Conservation (phyloP, 495 filamentous ascomycete species). For the Cercophora sp. region DNA sequence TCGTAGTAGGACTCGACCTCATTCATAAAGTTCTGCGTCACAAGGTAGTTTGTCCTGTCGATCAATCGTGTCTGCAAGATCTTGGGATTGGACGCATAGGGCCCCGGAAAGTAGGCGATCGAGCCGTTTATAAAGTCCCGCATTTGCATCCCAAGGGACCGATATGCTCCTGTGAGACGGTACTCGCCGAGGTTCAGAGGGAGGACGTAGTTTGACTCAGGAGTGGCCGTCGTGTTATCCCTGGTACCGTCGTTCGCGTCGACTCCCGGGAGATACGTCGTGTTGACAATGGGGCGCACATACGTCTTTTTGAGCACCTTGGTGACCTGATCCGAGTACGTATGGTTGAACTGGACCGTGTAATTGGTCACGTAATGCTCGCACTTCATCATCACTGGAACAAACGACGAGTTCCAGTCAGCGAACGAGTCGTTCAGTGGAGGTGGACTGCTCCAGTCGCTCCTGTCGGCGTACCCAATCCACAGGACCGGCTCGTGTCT, state of each 20-base stretch:
- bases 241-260: slow-evolving; percentile 18
- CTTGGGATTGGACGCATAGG: slow-evolving; percentile 13
- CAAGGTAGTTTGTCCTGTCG: slow-evolving; percentile 20
- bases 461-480: slow-evolving; percentile 18
- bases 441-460: background rate
- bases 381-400: slow-evolving; percentile 21
- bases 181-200: slow-evolving; percentile 21
- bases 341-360: slow-evolving; percentile 29
- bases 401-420: slow-evolving; percentile 14
- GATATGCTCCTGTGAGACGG: slow-evolving; percentile 23
- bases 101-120: slow-evolving; percentile 16
- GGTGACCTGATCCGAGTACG: slow-evolving; percentile 13
- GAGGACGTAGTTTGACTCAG: slow-evolving; percentile 20
- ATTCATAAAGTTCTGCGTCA: slow-evolving; percentile 12
- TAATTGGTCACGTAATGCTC: slow-evolving; percentile 28
- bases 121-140: slow-evolving; percentile 19
- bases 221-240: slow-evolving; percentile 23
- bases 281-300: slow-evolving; percentile 22
- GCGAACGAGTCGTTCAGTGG: background rate
- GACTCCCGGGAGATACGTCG: slow-evolving; percentile 12
- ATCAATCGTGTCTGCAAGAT: slow-evolving; percentile 21
- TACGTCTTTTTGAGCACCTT: slow-evolving; percentile 16
- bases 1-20: slow-evolving; percentile 22
- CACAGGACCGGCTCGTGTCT: slow-evolving; percentile 25
- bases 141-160: slow-evolving; percentile 19